Evolutionary conservation across 352 stramenopile genomes (phyloP).

Genomic region (Pythium aristosporum): DNA sequence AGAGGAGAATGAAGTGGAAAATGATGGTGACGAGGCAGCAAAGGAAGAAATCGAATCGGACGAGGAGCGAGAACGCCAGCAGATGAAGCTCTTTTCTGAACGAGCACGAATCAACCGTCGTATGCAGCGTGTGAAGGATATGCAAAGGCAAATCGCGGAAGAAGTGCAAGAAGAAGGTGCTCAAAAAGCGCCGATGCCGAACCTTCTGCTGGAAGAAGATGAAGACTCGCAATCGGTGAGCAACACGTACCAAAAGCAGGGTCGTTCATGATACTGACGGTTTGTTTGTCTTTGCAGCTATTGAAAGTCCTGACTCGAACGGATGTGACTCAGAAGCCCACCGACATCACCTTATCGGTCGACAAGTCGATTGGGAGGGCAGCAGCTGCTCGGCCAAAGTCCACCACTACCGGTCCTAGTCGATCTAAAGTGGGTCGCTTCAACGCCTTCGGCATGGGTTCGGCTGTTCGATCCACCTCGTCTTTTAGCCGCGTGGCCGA

Average conservation of each 20-base stretch:
- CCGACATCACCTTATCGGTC: neutral
- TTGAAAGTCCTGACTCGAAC: conserved; percentile 63
- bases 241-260: neutral
- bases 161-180: conserved; percentile 39
- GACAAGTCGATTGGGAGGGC: neutral
- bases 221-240: conserved; percentile 75
- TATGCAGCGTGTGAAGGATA: conserved; percentile 84
- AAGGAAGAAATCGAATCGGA: conserved; percentile 69
- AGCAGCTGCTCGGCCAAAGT: neutral
- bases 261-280: neutral
- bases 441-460: conserved; percentile 55
- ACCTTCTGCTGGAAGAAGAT: conserved; percentile 72
- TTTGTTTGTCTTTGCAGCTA: conserved; percentile 30
- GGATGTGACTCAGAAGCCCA: conserved; percentile 30
- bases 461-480: conserved; percentile 40
- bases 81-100: conserved; percentile 87
- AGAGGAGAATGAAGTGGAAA: conserved; percentile 47
- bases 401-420: neutral
- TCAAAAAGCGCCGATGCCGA: conserved; percentile 37
- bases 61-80: conserved; percentile 75
- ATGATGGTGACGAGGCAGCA: conserved; percentile 52
- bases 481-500: conserved; percentile 70
- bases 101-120: conserved; percentile 78
- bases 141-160: conserved; percentile 60
- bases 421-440: conserved; percentile 46